Conservation (phyloP, 2,329 filamentous ascomycete species). For the Knufia fluminis region DNA sequence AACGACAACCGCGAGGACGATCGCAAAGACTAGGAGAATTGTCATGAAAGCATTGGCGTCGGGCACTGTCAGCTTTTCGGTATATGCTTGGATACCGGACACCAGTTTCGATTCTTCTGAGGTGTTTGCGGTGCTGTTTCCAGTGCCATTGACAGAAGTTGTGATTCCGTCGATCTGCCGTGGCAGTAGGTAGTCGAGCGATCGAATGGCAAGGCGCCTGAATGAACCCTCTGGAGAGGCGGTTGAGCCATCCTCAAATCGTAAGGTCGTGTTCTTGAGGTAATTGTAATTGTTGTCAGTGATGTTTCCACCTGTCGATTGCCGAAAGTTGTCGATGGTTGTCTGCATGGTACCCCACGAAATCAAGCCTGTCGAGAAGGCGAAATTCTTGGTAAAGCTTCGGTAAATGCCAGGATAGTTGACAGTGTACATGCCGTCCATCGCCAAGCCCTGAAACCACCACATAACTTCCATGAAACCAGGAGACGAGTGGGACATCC, state of each 20-base stretch:
- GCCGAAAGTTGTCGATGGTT: constrained; percentile 76
- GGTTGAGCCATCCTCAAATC: constrained; percentile 55
- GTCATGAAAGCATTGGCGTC: constrained; percentile 94
- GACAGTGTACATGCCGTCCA: constrained; percentile 93
- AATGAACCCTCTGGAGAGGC: constrained; percentile 33
- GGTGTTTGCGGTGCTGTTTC: constrained; percentile 21
- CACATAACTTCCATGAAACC: constrained; percentile 76
- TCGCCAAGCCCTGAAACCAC: constrained; percentile 88
- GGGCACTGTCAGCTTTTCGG: constrained; percentile 76
- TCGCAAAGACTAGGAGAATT: constrained; percentile 76
- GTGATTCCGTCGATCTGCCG: constrained; percentile 14
- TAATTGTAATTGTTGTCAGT: constrained; percentile 67
- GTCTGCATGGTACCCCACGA: constrained; percentile 72
- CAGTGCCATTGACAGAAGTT: constrained; percentile 29
- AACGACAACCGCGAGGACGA: constrained; percentile 72
- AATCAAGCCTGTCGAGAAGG: constrained; percentile 76
- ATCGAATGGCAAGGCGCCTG: constrained; percentile 54
- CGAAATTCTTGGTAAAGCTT: constrained; percentile 88
- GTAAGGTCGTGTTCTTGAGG: constrained; percentile 65
- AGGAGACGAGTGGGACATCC: constrained; percentile 61
- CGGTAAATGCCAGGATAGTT: constrained; percentile 79
- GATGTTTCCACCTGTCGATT: constrained; percentile 73
- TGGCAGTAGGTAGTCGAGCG: constrained; percentile 25
- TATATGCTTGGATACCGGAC: constrained; percentile 69
- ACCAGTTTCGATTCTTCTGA: constrained; percentile 46